Percentiles rank a stretch among this genome's conserved stretches.
Conservation (phyloP, 371 early-diverging fungal genomes). For the Mucor irregularis region DNA sequence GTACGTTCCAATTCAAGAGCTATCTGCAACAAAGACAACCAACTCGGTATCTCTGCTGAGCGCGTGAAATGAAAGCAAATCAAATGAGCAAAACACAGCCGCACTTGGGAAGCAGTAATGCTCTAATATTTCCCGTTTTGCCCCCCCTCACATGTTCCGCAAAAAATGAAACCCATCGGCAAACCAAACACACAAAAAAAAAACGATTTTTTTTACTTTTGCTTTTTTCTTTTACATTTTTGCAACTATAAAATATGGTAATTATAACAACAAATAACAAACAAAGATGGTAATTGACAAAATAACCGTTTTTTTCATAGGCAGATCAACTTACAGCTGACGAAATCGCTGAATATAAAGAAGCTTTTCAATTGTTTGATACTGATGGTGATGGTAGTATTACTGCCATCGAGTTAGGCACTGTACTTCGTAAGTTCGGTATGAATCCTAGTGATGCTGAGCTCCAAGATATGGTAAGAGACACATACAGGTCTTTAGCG, state of each 20-base stretch:
- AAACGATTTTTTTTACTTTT: neutral
- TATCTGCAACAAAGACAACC: no score
- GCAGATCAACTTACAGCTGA: conserved; percentile 52
- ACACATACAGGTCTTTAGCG: no score
- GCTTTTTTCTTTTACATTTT: neutral
- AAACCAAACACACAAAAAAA: neutral
- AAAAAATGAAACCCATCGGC: neutral
- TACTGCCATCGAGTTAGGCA: conserved; percentile 42
- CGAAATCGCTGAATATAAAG: conserved; percentile 47
- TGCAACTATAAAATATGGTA: neutral
- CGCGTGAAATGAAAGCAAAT: no score
- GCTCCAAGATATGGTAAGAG: conserved; percentile 72
- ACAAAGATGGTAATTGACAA: neutral
- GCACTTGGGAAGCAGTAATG: no score
- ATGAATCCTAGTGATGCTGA: conserved; percentile 81
- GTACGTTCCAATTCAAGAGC: no score
- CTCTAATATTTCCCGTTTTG: neutral
- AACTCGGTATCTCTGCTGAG: no score
- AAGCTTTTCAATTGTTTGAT: conserved; percentile 51
- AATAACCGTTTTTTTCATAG: conserved; percentile 11
- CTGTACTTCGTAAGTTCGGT: conserved; percentile 43
- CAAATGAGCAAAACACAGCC: no score
- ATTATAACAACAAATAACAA: neutral
- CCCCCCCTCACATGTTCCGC: neutral
- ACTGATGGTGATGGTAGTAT: conserved; percentile 50